Evolutionary conservation across 305 asterid species (phyloP).

Genomic region (Andrographis paniculata): DNA sequence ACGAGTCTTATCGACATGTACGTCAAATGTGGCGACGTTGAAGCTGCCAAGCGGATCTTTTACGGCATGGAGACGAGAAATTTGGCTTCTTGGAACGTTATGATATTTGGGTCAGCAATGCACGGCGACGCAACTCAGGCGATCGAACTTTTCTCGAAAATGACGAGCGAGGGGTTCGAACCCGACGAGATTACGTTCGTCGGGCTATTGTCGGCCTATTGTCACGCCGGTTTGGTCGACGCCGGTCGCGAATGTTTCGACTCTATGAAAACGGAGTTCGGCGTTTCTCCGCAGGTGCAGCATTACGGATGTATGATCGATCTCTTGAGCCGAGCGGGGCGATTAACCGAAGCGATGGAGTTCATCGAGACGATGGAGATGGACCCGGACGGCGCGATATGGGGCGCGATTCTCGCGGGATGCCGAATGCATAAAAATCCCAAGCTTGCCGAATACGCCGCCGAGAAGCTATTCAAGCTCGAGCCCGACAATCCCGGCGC

Average conservation of each 20-base stretch:
- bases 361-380: constrained; percentile 37
- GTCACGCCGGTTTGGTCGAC: constrained; percentile 57
- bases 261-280: constrained; percentile 38
- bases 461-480: constrained; percentile 32
- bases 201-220: constrained; percentile 52
- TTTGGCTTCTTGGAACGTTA: constrained; percentile 54
- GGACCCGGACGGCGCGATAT: constrained; percentile 56
- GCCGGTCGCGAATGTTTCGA: constrained; percentile 39
- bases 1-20: constrained; percentile 58
- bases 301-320: constrained; percentile 77
- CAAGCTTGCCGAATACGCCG: constrained; percentile 49
- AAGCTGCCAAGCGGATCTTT: constrained; percentile 52
- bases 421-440: constrained; percentile 52
- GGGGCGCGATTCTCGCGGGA: constrained; percentile 66
- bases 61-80: constrained; percentile 26
- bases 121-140: constrained; percentile 51
- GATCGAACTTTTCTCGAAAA: constrained; percentile 40
- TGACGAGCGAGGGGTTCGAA: constrained; percentile 28
- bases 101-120: constrained; percentile 68
- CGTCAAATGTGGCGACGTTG: constrained; percentile 58
- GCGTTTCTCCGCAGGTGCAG: constrained; percentile 36
- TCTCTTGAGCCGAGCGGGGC: constrained; percentile 51
- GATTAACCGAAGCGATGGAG: constrained; percentile 46
- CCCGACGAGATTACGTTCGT: constrained; percentile 64
- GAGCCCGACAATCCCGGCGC: constrained; percentile 49